Evolutionary conservation across 805 yeast species (phyloP).

Genomic region (Sporopachydermia lactativora): DNA sequence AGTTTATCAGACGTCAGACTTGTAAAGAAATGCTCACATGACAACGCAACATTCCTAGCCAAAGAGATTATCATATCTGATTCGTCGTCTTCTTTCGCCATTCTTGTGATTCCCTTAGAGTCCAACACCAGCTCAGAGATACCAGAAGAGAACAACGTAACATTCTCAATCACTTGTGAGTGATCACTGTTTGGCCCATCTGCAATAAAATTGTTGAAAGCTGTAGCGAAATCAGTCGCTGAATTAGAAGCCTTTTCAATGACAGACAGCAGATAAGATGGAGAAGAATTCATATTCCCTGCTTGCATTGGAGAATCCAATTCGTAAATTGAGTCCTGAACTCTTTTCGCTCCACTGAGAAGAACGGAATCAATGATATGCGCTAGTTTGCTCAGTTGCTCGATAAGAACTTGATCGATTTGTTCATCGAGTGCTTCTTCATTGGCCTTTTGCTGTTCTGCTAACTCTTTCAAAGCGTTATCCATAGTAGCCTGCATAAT

Average conservation of each 20-base stretch:
- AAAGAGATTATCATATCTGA: slow-evolving; percentile 34
- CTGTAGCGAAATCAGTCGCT: slow-evolving; percentile 69
- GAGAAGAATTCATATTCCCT: slow-evolving; percentile 64
- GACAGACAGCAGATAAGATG: slow-evolving; percentile 51
- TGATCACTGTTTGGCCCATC: slow-evolving; percentile 61
- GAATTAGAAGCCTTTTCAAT: slow-evolving; percentile 55
- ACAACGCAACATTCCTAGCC: slow-evolving; percentile 44
- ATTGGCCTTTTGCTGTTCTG: slow-evolving; percentile 31
- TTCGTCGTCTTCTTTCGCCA: slow-evolving; percentile 33
- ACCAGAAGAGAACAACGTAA: slow-evolving; percentile 48
- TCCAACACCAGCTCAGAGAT: slow-evolving; percentile 49
- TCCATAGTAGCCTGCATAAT: slow-evolving; percentile 54
- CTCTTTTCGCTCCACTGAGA: slow-evolving; percentile 49
- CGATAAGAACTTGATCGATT: slow-evolving; percentile 36
- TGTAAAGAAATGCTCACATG: slow-evolving; percentile 47
- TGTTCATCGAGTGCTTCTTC: slow-evolving; percentile 43
- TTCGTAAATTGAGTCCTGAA: slow-evolving; percentile 59
- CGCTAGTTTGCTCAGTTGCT: slow-evolving; percentile 34
- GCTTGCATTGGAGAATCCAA: slow-evolving; percentile 71
- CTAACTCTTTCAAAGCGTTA: slow-evolving; percentile 47
- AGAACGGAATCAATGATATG: slow-evolving; percentile 55
- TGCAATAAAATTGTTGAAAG: slow-evolving; percentile 60
- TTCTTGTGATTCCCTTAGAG: slow-evolving; percentile 53
- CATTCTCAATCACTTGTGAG: slow-evolving; percentile 41
- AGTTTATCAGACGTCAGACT: slow-evolving; percentile 41